Conservation (phyloP, 2,329 filamentous ascomycete species). For the Exophiala oligosperma region DNA sequence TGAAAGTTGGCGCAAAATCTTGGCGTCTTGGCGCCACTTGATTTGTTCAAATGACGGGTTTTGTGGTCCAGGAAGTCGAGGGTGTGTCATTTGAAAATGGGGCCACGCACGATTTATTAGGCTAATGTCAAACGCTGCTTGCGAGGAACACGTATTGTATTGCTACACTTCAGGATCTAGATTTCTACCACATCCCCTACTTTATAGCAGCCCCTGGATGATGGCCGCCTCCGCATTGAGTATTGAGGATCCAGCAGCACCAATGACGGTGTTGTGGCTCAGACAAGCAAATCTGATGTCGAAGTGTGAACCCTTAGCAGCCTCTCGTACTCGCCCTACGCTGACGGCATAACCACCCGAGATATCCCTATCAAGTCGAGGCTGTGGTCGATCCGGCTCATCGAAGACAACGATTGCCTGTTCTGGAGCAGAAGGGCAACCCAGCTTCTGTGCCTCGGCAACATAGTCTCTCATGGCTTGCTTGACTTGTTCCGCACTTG, state of each 20-base stretch:
- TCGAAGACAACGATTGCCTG: conserved; percentile 86
- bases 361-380: conserved; percentile 82
- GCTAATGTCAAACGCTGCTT: background rate
- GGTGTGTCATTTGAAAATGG: conserved; percentile 2
- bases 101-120: background rate
- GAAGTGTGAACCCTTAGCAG: conserved; percentile 78
- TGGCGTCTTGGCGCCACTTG: background rate
- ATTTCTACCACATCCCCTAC: background rate
- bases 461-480: conserved; percentile 77
- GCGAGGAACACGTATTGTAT: background rate
- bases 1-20: background rate
- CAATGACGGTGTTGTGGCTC: conserved; percentile 90
- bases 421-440: conserved; percentile 81
- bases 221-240: conserved; percentile 91
- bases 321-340: conserved; percentile 82
- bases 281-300: conserved; percentile 93
- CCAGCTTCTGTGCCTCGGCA: conserved; percentile 77
- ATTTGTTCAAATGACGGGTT: background rate
- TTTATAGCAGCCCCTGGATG: conserved; percentile 77
- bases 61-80: background rate
- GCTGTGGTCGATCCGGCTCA: conserved; percentile 86
- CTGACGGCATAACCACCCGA: conserved; percentile 86
- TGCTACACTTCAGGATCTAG: background rate
- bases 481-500: conserved; percentile 73
- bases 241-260: conserved; percentile 93